phyloP scores from a whole-genome alignment of 768 basidiomycete species.

The Amanita rubescens region DNA sequence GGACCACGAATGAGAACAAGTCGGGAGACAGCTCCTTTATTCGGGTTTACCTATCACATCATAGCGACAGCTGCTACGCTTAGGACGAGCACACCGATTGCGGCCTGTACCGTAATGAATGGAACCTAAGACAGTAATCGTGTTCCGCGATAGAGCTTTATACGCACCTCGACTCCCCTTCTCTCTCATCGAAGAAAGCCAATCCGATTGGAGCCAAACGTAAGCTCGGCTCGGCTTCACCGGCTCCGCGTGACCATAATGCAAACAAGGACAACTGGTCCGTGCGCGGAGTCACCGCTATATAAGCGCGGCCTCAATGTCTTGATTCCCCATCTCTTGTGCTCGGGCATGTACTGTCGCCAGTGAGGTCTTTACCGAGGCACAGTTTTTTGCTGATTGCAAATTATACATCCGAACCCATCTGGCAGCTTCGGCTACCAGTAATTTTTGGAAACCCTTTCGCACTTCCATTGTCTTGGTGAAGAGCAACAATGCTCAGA shows the following conservation, averaged over 20 bases:
- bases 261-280: constrained; percentile 40
- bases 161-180: too few species aligned
- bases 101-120: constrained; percentile 41
- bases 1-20: too few species aligned
- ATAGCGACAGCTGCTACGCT: constrained; percentile 67
- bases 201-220: too few species aligned
- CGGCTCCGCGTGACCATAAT: too few species aligned
- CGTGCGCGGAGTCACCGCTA: constrained; percentile 37
- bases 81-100: constrained; percentile 55
- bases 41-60: constrained; percentile 56
- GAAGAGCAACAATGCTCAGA: constrained; percentile 13
- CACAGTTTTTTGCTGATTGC: constrained; percentile 95
- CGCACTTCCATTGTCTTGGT: constrained; percentile 18
- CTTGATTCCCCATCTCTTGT: constrained; percentile 63
- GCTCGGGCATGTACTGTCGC: constrained; percentile 93
- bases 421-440: constrained; percentile 82
- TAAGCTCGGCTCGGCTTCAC: too few species aligned
- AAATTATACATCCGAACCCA: constrained; percentile 96
- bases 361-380: constrained; percentile 95
- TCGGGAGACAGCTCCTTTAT: constrained; percentile 1
- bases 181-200: too few species aligned
- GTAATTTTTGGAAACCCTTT: constrained; percentile 80
- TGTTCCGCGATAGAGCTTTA: too few species aligned
- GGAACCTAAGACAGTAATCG: constrained; percentile 12
- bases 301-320: constrained; percentile 27